A percentile compares a stretch with the other conserved stretches of the same genome.
Evolutionary conservation across 2,329 filamentous ascomycete species (phyloP).

Genomic region (Metarhizium sp.): DNA sequence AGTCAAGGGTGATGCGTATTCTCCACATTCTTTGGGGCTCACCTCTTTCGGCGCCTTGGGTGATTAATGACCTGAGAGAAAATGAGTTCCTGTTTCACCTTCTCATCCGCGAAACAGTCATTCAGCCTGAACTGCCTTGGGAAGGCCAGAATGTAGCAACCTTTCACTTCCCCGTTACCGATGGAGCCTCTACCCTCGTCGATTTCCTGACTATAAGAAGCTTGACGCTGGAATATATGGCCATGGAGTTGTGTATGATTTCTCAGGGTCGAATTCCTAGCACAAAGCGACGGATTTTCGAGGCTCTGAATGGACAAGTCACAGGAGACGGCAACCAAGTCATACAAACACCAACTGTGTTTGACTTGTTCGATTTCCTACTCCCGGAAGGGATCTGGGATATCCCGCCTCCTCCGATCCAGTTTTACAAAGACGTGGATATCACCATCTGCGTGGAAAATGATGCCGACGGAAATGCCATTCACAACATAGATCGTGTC

Average conservation of each 20-base stretch:
- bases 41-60: slow-evolving; percentile 63
- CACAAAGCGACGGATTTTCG: slow-evolving; percentile 58
- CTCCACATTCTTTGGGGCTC: slow-evolving; percentile 78
- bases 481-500: slow-evolving; percentile 63
- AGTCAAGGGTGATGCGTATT: slow-evolving; percentile 61
- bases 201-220: slow-evolving; percentile 73
- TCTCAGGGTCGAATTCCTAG: slow-evolving; percentile 61
- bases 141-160: slow-evolving; percentile 54
- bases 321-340: slow-evolving; percentile 56
- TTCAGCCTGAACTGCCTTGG: slow-evolving; percentile 63
- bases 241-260: slow-evolving; percentile 73
- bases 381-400: slow-evolving; percentile 41
- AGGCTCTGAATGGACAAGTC: slow-evolving; percentile 70
- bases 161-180: slow-evolving; percentile 58
- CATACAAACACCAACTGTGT: slow-evolving; percentile 64
- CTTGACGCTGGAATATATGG: slow-evolving; percentile 74
- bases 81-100: slow-evolving; percentile 74
- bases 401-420: slow-evolving; percentile 41
- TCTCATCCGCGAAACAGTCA: slow-evolving; percentile 61
- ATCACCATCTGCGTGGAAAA: slow-evolving; percentile 54
- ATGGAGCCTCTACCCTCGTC: slow-evolving; percentile 59
- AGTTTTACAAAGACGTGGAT: slow-evolving; percentile 57
- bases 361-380: slow-evolving; percentile 90
- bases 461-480: slow-evolving; percentile 42
- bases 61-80: slow-evolving; percentile 69